Evolutionary conservation across 176 grass and related monocot genomes (phyloP), one percentile per base, ranked within the genome.

Genomic region (Rhynchospora breviuscula): DNA sequence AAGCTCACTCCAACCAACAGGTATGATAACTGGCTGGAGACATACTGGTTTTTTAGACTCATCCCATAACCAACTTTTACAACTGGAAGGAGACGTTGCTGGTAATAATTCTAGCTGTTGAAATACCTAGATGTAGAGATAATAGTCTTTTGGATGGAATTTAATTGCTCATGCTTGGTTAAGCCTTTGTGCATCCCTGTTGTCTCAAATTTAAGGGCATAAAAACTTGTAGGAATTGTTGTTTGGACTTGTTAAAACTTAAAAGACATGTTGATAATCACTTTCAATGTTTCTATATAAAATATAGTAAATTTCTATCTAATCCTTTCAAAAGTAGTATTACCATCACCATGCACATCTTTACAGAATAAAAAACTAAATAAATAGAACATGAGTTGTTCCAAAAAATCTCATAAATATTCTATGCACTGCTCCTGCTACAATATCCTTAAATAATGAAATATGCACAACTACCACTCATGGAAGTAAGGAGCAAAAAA

Each of bases 1-100:
- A 94, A 70, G 95, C 92, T 9, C 95, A 98, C 85, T 98, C 95
- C 29, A 94, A 94, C 63, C 95, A 98, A 35, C 86, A 98, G 83
- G 95, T 91, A 29, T 29, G 26, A 29, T 29, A 29, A 29, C 26
- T 29, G 26, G 26, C 26, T 29, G 26, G 26, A 29, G 26, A 29
- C 26, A 29, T 29, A 29, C 26, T 29, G 25, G 49, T 56, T 56
- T 54, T 77, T 77, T 77, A 47, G 22, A 40, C 35, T 40, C 1
- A 40, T 3, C 35, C 4, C 35, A 40, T 5, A 5, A 40, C 35
- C 35, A 40, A 40, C 35, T 40, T 40, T 5, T 40, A 40, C 3
- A 5, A 5, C 1, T 5, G 4, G 4, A 40, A 40, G 35, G 35
- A 40, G 35, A 40, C 25, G 6, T 26, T 56, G 7, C 23, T 56